Evolutionary conservation across 257 asterid species (phyloP).

Genomic region (Solanum verrucosum): DNA sequence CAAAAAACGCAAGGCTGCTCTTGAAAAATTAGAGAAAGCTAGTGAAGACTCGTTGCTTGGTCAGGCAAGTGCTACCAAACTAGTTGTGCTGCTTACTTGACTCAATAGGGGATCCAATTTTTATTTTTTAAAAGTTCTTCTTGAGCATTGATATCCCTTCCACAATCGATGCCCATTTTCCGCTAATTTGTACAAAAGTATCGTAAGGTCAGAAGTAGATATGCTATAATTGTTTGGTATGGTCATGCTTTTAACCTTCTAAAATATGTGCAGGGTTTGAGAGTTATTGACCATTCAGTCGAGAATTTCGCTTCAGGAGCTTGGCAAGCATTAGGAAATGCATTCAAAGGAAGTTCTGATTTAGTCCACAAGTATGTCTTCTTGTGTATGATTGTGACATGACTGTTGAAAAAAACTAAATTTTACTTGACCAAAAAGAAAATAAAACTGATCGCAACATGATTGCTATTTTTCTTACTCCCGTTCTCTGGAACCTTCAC

Average conservation of each 20-base stretch:
- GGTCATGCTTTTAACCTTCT: constrained; percentile 1
- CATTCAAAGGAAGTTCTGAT: constrained; percentile 77
- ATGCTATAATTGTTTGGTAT: background rate
- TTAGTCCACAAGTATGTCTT: constrained; percentile 45
- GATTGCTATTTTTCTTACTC: background rate
- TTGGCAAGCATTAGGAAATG: constrained; percentile 96
- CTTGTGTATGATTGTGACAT: background rate
- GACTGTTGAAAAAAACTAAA: background rate
- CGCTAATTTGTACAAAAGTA: background rate
- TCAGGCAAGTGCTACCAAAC: constrained; percentile 45
- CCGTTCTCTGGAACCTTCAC: background rate
- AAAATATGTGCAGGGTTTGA: constrained; percentile 63
- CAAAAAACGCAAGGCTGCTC: constrained; percentile 53
- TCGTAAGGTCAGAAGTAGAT: background rate
- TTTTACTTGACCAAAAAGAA: background rate
- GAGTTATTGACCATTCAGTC: constrained; percentile 68
- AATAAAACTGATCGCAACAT: background rate
- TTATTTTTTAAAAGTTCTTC: background rate
- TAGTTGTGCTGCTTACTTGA: background rate
- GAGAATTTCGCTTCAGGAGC: constrained; percentile 93
- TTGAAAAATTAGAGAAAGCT: constrained; percentile 79
- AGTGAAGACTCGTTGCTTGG: constrained; percentile 83
- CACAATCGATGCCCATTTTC: background rate
- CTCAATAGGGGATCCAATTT: background rate
- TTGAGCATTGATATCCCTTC: background rate